phyloP scores from a whole-genome alignment of 345 rosid genomes.

The Acer campestre region DNA sequence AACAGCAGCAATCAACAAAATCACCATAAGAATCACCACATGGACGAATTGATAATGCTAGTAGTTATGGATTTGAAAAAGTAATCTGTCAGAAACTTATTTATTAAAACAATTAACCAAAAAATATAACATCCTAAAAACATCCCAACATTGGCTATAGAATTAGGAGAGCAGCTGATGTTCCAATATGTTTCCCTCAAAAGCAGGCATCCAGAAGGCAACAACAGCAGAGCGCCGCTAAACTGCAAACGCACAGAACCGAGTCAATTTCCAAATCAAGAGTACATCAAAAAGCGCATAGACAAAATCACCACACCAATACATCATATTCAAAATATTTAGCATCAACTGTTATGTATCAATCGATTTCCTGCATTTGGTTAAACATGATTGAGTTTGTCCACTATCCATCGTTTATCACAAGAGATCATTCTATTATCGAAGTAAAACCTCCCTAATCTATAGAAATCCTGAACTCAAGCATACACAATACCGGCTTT shows the following conservation, averaged over 20 bases:
- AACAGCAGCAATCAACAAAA: no score
- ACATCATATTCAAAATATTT: neutral
- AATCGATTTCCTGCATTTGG: neutral
- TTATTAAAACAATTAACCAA: neutral
- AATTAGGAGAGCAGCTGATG: neutral
- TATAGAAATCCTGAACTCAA: neutral
- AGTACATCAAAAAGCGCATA: neutral
- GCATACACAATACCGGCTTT: neutral
- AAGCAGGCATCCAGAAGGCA: conserved; percentile 73
- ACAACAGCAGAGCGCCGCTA: conserved; percentile 79
- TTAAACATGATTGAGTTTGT: neutral
- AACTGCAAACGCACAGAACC: conserved; percentile 38
- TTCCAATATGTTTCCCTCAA: conserved; percentile 27
- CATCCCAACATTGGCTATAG: neutral
- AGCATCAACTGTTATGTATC: neutral
- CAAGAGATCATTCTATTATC: neutral
- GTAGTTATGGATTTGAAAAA: neutral
- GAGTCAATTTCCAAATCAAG: neutral
- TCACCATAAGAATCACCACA: neutral
- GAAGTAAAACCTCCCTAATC: neutral
- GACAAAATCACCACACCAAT: neutral
- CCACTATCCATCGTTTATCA: neutral
- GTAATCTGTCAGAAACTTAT: neutral
- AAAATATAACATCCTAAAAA: neutral
- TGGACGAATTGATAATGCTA: neutral